A percentile compares a stretch with the other conserved stretches of the same genome.
Evolutionary conservation across 164 flowering plant genomes (phyloP).

Genomic region (Houttuynia cordata): DNA sequence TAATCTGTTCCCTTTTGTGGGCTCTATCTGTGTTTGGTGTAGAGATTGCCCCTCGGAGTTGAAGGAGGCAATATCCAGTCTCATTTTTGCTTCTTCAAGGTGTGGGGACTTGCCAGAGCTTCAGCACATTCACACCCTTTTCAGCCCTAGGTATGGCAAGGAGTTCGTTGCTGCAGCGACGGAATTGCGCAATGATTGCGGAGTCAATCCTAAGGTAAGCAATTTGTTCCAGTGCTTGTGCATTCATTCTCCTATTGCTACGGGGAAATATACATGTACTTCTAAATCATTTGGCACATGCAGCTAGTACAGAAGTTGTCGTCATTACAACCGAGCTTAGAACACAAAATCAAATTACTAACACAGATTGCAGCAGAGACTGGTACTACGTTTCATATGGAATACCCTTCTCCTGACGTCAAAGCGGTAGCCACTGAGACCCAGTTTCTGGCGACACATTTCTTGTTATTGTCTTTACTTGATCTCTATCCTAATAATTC

Average conservation of each 20-base stretch:
- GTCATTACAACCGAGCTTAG: conserved; percentile 49
- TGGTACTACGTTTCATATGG: conserved; percentile 34
- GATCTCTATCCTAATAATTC: too few relatives aligned
- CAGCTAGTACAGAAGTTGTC: conserved; percentile 82
- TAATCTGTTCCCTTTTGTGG: background rate
- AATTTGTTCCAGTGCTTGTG: background rate
- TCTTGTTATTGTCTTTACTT: too few relatives aligned
- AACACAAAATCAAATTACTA: conserved; percentile 47
- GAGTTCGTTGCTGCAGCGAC: conserved; percentile 54
- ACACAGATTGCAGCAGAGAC: conserved; percentile 61
- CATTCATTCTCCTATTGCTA: background rate
- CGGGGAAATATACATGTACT: background rate
- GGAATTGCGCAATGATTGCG: conserved; percentile 63
- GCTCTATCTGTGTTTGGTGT: background rate
- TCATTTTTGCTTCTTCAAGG: conserved; percentile 67
- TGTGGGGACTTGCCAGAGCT: conserved; percentile 88
- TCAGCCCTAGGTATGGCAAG: conserved; percentile 54
- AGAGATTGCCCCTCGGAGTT: conserved; percentile 81
- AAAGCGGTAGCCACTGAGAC: too few relatives aligned
- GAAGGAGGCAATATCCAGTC: conserved; percentile 48
- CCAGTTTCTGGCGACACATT: too few relatives aligned
- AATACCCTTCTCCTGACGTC: conserved; percentile 12
- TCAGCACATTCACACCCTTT: conserved; percentile 43
- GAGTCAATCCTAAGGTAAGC: conserved; percentile 62
- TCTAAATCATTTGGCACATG: background rate